Conservation (phyloP, 345 rosid genomes). For the Cochlearia excelsa region DNA sequence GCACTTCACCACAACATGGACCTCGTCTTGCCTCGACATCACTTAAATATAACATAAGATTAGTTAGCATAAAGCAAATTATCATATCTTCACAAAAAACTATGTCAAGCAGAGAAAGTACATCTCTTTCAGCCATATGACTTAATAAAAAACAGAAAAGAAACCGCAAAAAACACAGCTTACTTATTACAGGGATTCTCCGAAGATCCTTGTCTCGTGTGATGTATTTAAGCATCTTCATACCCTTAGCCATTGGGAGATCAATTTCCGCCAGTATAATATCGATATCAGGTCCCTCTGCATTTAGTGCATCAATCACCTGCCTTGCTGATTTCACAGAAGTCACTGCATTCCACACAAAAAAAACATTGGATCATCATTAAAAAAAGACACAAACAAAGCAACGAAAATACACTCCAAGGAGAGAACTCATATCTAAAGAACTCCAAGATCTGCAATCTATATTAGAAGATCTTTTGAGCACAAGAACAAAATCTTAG, state of each 20-base stretch:
- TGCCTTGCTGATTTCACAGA: conserved; percentile 89
- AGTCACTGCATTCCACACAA: conserved; percentile 55
- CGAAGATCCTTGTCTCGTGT: conserved; percentile 72
- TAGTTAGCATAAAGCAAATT: conserved; percentile 8
- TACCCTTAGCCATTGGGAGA: conserved; percentile 93
- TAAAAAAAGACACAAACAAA: not conserved
- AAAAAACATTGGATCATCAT: not conserved
- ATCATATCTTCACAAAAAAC: not conserved
- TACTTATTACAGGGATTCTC: conserved; percentile 95
- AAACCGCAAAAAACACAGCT: conserved; percentile 33
- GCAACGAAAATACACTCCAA: not conserved
- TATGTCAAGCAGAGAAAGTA: conserved; percentile 7
- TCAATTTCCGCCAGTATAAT: conserved; percentile 93
- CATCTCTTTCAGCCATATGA: not conserved
- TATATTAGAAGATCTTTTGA: conserved; percentile 16
- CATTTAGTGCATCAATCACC: conserved; percentile 91
- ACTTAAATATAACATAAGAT: conserved; percentile 39
- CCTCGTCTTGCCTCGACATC: conserved; percentile 89
- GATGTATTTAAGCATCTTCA: conserved; percentile 93
- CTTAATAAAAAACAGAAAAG: conserved; percentile 1
- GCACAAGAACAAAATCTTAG: not conserved
- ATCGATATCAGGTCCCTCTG: conserved; percentile 94
- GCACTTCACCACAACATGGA: conserved; percentile 74
- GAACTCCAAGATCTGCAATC: conserved; percentile 21
- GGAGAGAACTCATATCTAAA: conserved; percentile 7